These are phyloP conservation scores for Gracilaria gracilis DNA, from an alignment of 23 red algal species.

Conservation along the genomic window DNA sequence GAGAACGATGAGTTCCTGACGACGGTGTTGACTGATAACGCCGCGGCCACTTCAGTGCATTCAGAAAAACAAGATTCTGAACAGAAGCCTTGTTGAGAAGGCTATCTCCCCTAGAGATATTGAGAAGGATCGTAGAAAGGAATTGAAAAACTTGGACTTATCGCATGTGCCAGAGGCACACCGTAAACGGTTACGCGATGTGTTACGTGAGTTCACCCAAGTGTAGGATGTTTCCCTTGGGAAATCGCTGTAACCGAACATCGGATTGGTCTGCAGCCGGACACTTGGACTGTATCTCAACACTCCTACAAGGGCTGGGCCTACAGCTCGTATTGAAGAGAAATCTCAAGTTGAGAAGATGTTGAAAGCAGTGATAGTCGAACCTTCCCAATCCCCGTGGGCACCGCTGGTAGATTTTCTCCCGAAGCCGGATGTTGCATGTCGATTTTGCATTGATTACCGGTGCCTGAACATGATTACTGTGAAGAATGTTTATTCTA, in stretches of 20 bases:
- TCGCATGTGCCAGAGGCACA: not conserved
- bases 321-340: not conserved
- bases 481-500: constrained; percentile 48
- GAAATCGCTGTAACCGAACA: not conserved
- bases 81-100: not conserved
- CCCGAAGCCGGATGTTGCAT: constrained; percentile 20
- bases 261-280: not conserved
- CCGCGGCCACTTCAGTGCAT: no score
- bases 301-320: not conserved
- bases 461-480: constrained; percentile 8
- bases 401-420: constrained; percentile 16
- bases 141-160: not conserved
- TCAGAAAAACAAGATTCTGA: not conserved
- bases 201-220: not conserved
- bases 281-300: not conserved
- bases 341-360: constrained; percentile 28
- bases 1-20: not conserved
- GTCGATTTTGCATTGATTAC: constrained; percentile 49
- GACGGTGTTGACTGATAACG: not conserved
- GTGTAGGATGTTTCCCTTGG: not conserved
- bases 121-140: not conserved
- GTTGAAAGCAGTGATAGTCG: not conserved
- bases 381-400: not conserved
- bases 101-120: not conserved
- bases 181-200: not conserved